Conservation (phyloP, 2,329 filamentous ascomycete species). For the Sordariomycetes sp. region DNA sequence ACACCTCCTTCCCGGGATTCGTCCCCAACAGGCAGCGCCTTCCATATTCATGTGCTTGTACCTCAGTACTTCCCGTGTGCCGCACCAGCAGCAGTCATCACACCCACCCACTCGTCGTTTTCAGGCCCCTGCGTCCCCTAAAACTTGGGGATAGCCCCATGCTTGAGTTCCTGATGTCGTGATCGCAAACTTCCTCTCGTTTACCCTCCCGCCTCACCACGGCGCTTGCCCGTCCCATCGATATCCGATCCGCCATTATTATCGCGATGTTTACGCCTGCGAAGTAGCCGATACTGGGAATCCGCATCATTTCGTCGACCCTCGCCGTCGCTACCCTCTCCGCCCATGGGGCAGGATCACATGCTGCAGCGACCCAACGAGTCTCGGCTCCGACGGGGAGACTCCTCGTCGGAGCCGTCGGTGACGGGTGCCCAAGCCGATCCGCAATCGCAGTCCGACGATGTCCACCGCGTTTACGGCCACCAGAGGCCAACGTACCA, state of each 20-base stretch:
- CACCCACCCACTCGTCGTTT: not conserved
- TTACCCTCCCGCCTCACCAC: not conserved
- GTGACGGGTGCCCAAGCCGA: slow-evolving; percentile 4
- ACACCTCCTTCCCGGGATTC: not conserved
- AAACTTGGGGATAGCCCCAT: not conserved
- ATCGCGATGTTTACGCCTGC: not conserved
- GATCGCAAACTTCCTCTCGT: not conserved
- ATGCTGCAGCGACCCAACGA: slow-evolving; percentile 23
- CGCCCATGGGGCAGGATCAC: slow-evolving; percentile 28
- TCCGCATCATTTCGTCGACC: not conserved
- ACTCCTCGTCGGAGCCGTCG: slow-evolving; percentile 1
- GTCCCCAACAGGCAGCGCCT: not conserved
- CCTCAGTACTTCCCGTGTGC: slow-evolving; percentile 2
- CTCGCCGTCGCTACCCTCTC: not conserved
- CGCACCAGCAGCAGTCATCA: not conserved
- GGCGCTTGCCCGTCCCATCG: not conserved
- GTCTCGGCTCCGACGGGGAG: slow-evolving; percentile 2
- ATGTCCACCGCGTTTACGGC: not conserved
- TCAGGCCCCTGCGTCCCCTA: slow-evolving; percentile 4
- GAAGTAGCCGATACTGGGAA: not conserved
- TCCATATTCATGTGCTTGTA: not conserved
- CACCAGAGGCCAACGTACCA: slow-evolving; percentile 7
- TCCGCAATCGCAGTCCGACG: slow-evolving; percentile 1
- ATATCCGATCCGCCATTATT: not conserved
- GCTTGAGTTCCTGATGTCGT: not conserved